phyloP scores from a whole-genome alignment of 2,329 filamentous ascomycete genomes.

The Plectosphaerella plurivora region DNA sequence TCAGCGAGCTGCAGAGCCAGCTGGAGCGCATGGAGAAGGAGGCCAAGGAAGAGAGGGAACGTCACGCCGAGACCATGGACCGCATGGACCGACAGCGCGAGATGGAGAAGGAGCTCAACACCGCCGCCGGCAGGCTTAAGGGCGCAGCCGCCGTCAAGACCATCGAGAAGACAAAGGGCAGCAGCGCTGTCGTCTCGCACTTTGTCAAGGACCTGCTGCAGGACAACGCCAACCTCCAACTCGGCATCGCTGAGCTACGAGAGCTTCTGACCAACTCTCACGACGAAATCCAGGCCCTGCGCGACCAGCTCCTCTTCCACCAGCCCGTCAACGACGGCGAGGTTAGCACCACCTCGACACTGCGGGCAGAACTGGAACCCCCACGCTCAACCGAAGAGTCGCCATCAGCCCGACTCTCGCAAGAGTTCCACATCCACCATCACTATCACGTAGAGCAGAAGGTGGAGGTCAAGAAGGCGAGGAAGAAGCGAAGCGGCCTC shows the following conservation, averaged over 20 bases:
- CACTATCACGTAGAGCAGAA: constrained; percentile 76
- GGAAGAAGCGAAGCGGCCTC: constrained; percentile 67
- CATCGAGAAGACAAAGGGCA: constrained; percentile 52
- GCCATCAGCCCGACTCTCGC: constrained; percentile 42
- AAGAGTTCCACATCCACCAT: constrained; percentile 88
- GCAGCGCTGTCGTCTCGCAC: constrained; percentile 77
- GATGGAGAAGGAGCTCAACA: constrained; percentile 77
- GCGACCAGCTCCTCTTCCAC: constrained; percentile 76
- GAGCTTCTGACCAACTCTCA: constrained; percentile 90
- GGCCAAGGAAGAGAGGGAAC: constrained; percentile 71
- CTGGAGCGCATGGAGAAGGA: constrained; percentile 86
- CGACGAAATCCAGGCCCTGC: constrained; percentile 82
- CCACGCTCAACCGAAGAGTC: constrained; percentile 25
- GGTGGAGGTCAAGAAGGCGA: constrained; percentile 57
- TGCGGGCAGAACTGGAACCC: constrained; percentile 68
- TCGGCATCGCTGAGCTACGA: constrained; percentile 84
- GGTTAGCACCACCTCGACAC: constrained; percentile 41
- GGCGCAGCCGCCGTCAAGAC: constrained; percentile 71
- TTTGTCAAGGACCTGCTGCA: constrained; percentile 94
- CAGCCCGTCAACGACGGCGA: constrained; percentile 57
- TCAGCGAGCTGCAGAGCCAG: constrained; percentile 78
- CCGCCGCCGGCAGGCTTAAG: constrained; percentile 75
- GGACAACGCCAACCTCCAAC: constrained; percentile 90
- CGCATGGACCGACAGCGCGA: constrained; percentile 80
- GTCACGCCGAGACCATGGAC: constrained; percentile 74